These are phyloP conservation scores for Berkeleyomyces rouxiae DNA, from an alignment of 2,329 filamentous ascomycete species.

Conservation along the genomic window DNA sequence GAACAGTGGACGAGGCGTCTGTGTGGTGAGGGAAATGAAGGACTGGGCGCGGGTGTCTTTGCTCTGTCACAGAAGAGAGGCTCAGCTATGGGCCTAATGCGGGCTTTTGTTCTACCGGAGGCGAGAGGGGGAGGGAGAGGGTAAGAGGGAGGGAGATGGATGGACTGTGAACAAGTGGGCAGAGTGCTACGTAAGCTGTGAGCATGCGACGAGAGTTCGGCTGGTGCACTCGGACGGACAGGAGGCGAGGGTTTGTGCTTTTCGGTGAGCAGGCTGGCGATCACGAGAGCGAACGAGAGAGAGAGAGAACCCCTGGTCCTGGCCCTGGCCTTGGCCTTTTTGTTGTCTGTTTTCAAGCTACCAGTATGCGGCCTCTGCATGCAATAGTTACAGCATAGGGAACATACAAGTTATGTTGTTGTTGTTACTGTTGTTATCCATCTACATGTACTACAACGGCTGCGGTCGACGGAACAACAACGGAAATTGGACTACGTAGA, in stretches of 20 bases:
- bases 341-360: not conserved
- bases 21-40: not conserved
- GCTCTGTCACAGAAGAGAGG: constrained; percentile 1
- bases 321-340: not conserved
- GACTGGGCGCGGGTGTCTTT: not conserved
- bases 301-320: not conserved
- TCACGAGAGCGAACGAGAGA: not conserved
- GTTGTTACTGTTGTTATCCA: not conserved
- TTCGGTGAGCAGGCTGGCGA: not conserved
- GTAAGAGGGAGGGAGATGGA: not conserved
- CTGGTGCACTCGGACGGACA: not conserved
- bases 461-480: not conserved
- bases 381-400: not conserved
- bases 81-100: not conserved
- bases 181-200: too few relatives aligned
- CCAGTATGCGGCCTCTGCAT: not conserved
- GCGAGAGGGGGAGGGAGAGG: not conserved
- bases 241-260: not conserved
- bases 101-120: not conserved
- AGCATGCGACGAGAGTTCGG: not conserved
- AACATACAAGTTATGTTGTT: not conserved
- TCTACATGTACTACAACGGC: not conserved
- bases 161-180: not conserved
- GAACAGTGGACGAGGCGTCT: not conserved
- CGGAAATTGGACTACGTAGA: not conserved